Conservation (phyloP, 23 red algal genomes). For the Gracilariopsis chorda region DNA sequence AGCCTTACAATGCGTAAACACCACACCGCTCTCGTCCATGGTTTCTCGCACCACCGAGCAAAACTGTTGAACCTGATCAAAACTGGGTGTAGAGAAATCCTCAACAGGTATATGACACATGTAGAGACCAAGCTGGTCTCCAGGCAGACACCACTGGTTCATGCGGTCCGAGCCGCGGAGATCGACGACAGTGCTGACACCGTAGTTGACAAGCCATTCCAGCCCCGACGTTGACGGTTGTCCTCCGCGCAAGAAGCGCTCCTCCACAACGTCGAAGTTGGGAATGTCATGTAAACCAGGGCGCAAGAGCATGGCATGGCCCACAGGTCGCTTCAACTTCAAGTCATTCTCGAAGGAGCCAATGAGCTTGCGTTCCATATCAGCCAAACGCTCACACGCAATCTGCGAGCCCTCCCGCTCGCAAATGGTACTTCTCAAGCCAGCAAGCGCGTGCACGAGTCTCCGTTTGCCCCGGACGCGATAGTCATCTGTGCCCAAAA, state of each 20-base stretch:
- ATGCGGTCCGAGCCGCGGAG: constrained; percentile 75
- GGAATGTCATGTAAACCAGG: constrained; percentile 78
- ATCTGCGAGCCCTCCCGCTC: background rate
- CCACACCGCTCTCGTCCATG: background rate
- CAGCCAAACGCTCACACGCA: background rate
- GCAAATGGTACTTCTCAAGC: background rate
- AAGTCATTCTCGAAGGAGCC: constrained; percentile 25
- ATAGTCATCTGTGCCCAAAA: constrained; percentile 51
- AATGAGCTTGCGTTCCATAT: background rate
- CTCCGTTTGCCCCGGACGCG: constrained; percentile 46
- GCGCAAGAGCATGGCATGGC: constrained; percentile 71
- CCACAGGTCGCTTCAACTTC: constrained; percentile 26
- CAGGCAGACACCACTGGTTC: constrained; percentile 72
- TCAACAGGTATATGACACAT: constrained; percentile 61
- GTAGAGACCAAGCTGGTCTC: background rate
- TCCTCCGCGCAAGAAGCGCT: constrained; percentile 59
- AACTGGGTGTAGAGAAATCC: constrained; percentile 70
- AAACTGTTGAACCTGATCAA: constrained; percentile 64
- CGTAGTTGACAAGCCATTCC: constrained; percentile 74
- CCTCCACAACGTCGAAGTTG: constrained; percentile 70
- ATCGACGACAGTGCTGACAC: constrained; percentile 64
- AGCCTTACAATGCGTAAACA: constrained; percentile 81
- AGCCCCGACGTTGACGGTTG: constrained; percentile 64
- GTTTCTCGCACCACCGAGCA: constrained; percentile 3
- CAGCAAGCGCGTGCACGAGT: constrained; percentile 7